phyloP scores from a whole-genome alignment of 768 basidiomycete genomes.

The Trametes coccinea region DNA sequence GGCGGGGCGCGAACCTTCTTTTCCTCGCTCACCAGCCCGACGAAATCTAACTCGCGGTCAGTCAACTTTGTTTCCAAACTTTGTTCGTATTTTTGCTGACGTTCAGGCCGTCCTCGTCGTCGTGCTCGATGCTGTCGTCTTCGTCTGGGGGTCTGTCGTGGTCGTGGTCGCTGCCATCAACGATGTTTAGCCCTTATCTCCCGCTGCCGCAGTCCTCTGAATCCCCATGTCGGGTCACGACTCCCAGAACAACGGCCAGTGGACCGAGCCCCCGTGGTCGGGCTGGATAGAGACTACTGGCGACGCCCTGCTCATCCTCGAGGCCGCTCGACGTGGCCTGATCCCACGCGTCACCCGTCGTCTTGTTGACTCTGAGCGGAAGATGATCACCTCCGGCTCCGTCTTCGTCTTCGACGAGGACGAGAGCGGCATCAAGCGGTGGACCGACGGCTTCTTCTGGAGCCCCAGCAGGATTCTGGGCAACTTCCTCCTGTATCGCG shows the following conservation, averaged over 20 bases:
- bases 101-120: conserved; percentile 33
- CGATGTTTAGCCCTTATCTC: conserved; percentile 24
- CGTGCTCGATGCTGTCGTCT: conserved; percentile 23
- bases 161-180: conserved; percentile 17
- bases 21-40: conserved; percentile 30
- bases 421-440: conserved; percentile 95
- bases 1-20: conserved; percentile 32
- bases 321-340: conserved; percentile 86
- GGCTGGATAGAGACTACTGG: conserved; percentile 96
- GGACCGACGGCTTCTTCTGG: conserved; percentile 98
- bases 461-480: conserved; percentile 89
- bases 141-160: background rate
- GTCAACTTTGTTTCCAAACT: conserved; percentile 73
- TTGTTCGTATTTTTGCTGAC: conserved; percentile 51
- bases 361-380: conserved; percentile 88
- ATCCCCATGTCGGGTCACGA: conserved; percentile 27
- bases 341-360: conserved; percentile 92
- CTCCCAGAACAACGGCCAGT: conserved; percentile 37
- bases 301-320: conserved; percentile 95
- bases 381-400: conserved; percentile 89
- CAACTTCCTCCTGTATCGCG: conserved; percentile 94
- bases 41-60: conserved; percentile 68
- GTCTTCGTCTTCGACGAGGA: conserved; percentile 98
- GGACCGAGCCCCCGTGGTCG: conserved; percentile 88
- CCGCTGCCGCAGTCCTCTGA: conserved; percentile 8